Base-by-base conservation (phyloP, 805 yeast genomes). In the Starmerella floris region DNA sequence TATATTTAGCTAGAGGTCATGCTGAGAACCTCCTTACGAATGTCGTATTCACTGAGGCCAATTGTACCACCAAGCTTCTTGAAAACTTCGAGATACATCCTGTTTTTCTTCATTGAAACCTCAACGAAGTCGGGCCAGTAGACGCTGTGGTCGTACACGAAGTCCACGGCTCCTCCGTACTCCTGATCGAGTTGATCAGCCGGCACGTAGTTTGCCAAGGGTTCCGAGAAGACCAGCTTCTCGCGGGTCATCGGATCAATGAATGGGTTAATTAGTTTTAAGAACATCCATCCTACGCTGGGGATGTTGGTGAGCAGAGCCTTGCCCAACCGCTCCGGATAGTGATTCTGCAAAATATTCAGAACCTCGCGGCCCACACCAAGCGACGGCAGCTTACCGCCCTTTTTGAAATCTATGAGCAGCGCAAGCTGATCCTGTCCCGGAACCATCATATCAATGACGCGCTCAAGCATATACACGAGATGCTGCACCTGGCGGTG, bases 161-260 rank as follows among this genome's bases (percentile, higher is more conserved):
- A 91, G 54, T 83, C 82, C 40, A 83, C 79, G 28, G 66, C 60
- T 4, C 99, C 99, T 28, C 93, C 94, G 56, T 83, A 88, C 27
- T 76, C 77, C 55, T 71, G 68, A 58, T 85, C 96, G 49, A 91
- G 70, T 60, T 85, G 95, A 42, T 75, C 79, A 23, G 62, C 62
- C 1, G 94, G 94, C 13, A 85, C 91, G 55, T 81, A 88, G 28
- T 83, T 67, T 20, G 76, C 71, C 62, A 87, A 83, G 15, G 95
- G 94, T 53, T 85, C 83, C 59, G 83, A 93, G 58, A 77, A 91
- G 3, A 85, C 93, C 50, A 91, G 72, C 64, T 91, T 91, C 62
- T 87, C 95, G 48, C 94, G 72, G 1, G 99, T 91, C 56, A 83
- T 64, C 9, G 98, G 96, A 58, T 91, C 98, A 51, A 91, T 91